Evolutionary conservation across 108 stramenopile species (phyloP), one percentile per base, ranked within the genome.

Genomic region (Epipyxis sp.): DNA sequence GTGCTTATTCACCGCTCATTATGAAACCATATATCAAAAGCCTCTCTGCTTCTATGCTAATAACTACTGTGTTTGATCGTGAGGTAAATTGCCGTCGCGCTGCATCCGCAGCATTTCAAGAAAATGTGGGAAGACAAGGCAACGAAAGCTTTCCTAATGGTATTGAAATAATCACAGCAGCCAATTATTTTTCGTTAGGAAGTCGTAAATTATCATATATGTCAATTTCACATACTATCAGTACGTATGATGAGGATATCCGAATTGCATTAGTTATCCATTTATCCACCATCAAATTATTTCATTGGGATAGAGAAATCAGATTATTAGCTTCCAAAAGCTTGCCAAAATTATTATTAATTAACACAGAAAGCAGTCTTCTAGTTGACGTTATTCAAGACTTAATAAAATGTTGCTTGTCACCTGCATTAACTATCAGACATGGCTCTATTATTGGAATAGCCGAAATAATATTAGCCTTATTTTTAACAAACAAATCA

Each of bases 71-170:
- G 58, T 97, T 97, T 80, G 98, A 99, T 83, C 82, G 97, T 42
- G 98, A 99, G 81, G 90, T 99, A 6, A 97, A 98, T 84, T 97
- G 97, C 59, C 85, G 98, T 25, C 86, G 98, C 42, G 98, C 98
- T 20, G 98, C 98, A 16, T 91, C 94, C 69, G 98, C 98, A 16
- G 98, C 98, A 10, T 99, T 98, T 80, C 97, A 99, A 79, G 92
- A 94, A 78, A 85, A 86, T 54, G 89, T 89, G 1, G 89, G 89
- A 34, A 71, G 88, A 0, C 88, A 89, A 78, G 82, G 86, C 58
- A 58, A 88, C 16, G 81, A 94, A 71, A 94, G 93, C 72, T 94
- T 99, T 78, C 85, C 88, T 76, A 89, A 98, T 82, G 96, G 98
- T 0, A 96, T 99, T 39, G 90, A 84, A 30, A 94, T 99, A 37